Conservation (phyloP, 176 grass and related monocot genomes). For the Sorghum bicolor region DNA sequence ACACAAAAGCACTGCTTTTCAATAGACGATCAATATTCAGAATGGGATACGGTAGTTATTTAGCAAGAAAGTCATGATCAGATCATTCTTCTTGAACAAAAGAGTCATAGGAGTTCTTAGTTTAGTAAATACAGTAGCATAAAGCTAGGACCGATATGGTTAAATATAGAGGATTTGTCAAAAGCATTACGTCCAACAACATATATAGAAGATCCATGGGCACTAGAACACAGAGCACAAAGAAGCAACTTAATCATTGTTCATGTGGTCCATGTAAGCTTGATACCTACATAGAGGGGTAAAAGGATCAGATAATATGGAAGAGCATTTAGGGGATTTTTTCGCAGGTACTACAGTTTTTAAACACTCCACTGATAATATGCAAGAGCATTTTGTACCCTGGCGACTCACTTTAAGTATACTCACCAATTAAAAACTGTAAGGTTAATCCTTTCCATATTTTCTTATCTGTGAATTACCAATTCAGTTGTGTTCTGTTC, state of each 20-base stretch:
- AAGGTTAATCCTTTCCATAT: neutral
- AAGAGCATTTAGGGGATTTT: neutral
- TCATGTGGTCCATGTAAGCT: constrained; percentile 34
- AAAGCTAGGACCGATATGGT: neutral
- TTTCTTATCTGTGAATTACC: neutral
- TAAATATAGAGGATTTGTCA: neutral
- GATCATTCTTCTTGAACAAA: constrained; percentile 1
- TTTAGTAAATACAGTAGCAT: constrained; percentile 1
- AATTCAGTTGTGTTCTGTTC: neutral
- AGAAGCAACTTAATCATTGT: constrained; percentile 28
- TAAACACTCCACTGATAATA: neutral
- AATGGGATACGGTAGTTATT: neutral
- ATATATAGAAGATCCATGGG: neutral
- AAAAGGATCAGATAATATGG: neutral
- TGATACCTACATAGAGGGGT: constrained; percentile 33
- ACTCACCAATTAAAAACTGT: neutral
- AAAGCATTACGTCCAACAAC: constrained; percentile 7
- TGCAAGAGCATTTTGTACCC: neutral
- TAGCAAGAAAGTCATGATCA: neutral
- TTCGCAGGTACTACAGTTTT: neutral
- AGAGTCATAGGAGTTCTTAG: neutral
- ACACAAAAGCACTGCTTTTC: neutral
- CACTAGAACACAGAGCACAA: neutral
- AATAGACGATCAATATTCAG: neutral
- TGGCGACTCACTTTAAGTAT: neutral